phyloP scores from a whole-genome alignment of 495 filamentous ascomycete species.

The Neurospora sp. region DNA sequence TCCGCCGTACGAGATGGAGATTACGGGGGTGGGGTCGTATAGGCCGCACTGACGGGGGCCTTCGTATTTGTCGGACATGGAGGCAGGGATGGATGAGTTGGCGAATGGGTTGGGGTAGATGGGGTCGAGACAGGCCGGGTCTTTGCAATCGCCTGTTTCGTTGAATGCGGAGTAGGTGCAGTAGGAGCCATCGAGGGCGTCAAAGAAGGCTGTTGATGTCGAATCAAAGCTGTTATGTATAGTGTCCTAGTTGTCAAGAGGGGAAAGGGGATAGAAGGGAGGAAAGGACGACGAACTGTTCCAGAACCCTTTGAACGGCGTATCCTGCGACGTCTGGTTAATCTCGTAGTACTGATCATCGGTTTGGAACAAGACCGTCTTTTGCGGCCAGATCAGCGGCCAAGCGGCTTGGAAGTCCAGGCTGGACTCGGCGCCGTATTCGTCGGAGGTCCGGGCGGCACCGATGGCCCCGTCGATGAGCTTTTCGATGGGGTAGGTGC shows the following conservation, averaged over 20 bases:
- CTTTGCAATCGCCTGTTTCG: conserved; percentile 21
- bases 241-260: too few relatives aligned
- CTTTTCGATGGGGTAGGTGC: conserved; percentile 20
- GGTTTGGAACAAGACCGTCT: conserved; percentile 46
- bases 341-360: conserved; percentile 43
- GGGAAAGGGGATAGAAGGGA: too few relatives aligned
- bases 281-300: too few relatives aligned
- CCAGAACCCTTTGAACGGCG: conserved; percentile 35
- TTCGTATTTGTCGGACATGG: conserved; percentile 46
- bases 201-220: conserved; percentile 23
- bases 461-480: conserved; percentile 19
- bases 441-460: conserved; percentile 13
- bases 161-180: conserved; percentile 38
- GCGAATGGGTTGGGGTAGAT: conserved; percentile 43
- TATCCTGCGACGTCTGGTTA: conserved; percentile 9
- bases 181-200: conserved; percentile 53
- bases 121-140: conserved; percentile 35
- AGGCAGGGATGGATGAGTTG: neutral
- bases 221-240: too few relatives aligned
- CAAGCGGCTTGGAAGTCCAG: conserved; percentile 28
- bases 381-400: conserved; percentile 47
- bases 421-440: conserved; percentile 19
- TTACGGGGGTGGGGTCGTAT: conserved; percentile 27
- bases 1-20: conserved; percentile 33
- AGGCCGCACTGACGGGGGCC: conserved; percentile 51